A percentile compares a stretch with the other conserved stretches of the same genome.
Evolutionary conservation across 176 grass and related monocot species (phyloP).

Genomic region (Lolium multiflorum): DNA sequence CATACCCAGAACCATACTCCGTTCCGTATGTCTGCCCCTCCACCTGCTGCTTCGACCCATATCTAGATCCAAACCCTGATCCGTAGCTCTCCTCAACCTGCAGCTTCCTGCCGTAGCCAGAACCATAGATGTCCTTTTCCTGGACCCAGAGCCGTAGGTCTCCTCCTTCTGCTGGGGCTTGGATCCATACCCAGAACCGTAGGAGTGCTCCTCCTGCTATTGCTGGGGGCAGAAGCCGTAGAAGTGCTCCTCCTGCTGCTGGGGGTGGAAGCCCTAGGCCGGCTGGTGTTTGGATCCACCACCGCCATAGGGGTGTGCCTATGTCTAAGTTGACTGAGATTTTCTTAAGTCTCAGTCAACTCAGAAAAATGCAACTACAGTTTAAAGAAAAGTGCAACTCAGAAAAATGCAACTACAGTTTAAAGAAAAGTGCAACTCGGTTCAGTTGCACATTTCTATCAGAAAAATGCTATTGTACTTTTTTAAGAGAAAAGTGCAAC

Average conservation of each 20-base stretch:
- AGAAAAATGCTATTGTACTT: no score
- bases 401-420: no score
- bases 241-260: slow-evolving; percentile 39
- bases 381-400: no score
- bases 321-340: no score
- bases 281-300: slow-evolving; percentile 57
- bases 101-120: slow-evolving; percentile 53
- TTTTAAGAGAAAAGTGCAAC: no score
- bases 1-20: slow-evolving; percentile 39
- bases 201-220: no score
- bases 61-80: slow-evolving; percentile 16
- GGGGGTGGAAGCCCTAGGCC: slow-evolving; percentile 52
- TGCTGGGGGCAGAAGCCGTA: no score
- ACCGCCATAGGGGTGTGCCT: slow-evolving; percentile 35
- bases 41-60: slow-evolving; percentile 27
- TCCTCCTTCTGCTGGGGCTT: not conserved
- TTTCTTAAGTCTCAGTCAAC: no score
- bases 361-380: no score
- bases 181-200: no score
- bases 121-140: slow-evolving; percentile 28
- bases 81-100: slow-evolving; percentile 46
- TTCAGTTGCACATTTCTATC: no score
- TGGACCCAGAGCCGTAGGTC: slow-evolving; percentile 44
- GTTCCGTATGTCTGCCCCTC: not conserved
- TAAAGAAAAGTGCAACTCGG: no score